phyloP scores from a whole-genome alignment of 805 yeast species.

The Yamadazyma laniorum region DNA sequence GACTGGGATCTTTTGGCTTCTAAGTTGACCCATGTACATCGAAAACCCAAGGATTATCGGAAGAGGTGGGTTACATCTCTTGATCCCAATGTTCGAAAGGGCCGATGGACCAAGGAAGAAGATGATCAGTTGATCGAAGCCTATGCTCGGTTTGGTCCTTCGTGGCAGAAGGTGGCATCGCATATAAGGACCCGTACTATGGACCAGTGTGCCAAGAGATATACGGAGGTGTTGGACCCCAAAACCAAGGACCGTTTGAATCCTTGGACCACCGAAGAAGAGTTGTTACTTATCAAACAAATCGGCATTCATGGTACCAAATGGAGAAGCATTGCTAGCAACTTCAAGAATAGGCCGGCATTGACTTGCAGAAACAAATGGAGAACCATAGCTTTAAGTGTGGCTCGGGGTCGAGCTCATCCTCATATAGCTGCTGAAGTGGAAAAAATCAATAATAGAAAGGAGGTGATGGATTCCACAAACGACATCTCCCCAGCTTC shows the following conservation, averaged over 20 bases:
- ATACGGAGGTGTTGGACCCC: constrained; percentile 85
- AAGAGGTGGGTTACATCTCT: constrained; percentile 86
- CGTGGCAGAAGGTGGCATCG: constrained; percentile 81
- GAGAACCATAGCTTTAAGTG: constrained; percentile 80
- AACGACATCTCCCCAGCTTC: constrained; percentile 2
- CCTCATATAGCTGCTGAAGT: constrained; percentile 57
- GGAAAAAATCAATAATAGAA: constrained; percentile 40
- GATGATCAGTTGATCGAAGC: constrained; percentile 66
- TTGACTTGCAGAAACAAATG: constrained; percentile 89
- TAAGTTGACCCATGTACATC: constrained; percentile 36
- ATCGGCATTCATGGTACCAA: constrained; percentile 77
- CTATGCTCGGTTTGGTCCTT: constrained; percentile 66
- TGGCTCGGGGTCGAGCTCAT: constrained; percentile 63
- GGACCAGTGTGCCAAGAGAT: constrained; percentile 92
- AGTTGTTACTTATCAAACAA: constrained; percentile 60
- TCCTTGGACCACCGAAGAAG: constrained; percentile 81
- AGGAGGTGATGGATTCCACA: background rate
- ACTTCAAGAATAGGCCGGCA: constrained; percentile 78
- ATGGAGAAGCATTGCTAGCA: constrained; percentile 78
- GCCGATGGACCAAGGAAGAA: constrained; percentile 83
- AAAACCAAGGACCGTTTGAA: constrained; percentile 70
- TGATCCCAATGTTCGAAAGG: constrained; percentile 78
- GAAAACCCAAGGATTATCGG: constrained; percentile 80
- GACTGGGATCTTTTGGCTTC: constrained; percentile 62
- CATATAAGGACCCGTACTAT: constrained; percentile 84